Percentiles rank a stretch among this genome's conserved stretches.
Evolutionary conservation across 768 basidiomycete species (phyloP).

Genomic region (Suillus clintonianus): DNA sequence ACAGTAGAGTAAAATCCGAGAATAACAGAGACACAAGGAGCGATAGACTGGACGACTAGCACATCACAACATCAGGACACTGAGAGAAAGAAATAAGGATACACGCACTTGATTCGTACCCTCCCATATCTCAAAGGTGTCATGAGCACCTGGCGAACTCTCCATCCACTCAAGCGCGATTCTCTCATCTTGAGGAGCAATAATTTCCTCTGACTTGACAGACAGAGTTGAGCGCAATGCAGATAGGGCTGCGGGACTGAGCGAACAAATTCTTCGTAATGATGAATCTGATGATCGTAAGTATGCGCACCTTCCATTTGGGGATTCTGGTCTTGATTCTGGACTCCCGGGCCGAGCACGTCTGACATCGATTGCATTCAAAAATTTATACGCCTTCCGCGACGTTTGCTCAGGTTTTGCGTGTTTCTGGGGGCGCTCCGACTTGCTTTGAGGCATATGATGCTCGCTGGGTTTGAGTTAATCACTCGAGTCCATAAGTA

Average conservation of each 20-base stretch:
- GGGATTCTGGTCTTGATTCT: conserved; percentile 13
- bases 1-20: conserved; percentile 58
- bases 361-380: conserved; percentile 24
- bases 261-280: background rate
- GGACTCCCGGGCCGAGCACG: conserved; percentile 19
- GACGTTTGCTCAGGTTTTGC: too few species aligned
- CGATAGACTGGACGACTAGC: conserved; percentile 44
- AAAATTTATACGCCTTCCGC: too few species aligned
- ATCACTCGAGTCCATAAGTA: background rate
- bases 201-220: conserved; percentile 47
- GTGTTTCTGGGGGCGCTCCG: too few species aligned
- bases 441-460: too few species aligned
- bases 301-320: conserved; percentile 24
- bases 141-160: conserved; percentile 52
- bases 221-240: conserved; percentile 67
- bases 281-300: background rate
- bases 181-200: conserved; percentile 60
- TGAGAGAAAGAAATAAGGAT: background rate
- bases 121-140: conserved; percentile 69
- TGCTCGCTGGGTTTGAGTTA: too few species aligned
- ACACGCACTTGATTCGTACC: conserved; percentile 47
- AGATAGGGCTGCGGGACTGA: conserved; percentile 39
- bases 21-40: conserved; percentile 56
- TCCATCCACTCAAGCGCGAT: conserved; percentile 68
- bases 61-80: background rate